These are phyloP conservation scores for Kalaharituber pfeilii DNA, from an alignment of 2,329 filamentous ascomycete species.

Conservation along the genomic window DNA sequence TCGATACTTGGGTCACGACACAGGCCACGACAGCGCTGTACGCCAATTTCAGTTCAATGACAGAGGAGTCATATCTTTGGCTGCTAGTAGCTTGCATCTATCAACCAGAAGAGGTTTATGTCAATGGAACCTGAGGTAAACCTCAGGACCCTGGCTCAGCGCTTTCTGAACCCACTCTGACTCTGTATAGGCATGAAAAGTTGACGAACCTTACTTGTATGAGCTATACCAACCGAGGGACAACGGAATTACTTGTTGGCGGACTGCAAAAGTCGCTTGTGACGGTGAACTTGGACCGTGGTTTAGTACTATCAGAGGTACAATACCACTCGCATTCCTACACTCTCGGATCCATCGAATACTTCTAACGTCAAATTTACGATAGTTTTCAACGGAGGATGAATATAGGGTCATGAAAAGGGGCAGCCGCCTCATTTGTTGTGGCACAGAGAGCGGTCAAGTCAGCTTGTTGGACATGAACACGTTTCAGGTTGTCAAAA, in stretches of 20 bases:
- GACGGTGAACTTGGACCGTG: constrained; percentile 53
- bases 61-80: constrained; percentile 72
- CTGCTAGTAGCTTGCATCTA: constrained; percentile 71
- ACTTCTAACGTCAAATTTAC: constrained; percentile 10
- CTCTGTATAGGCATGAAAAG: constrained; percentile 33
- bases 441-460: constrained; percentile 63
- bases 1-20: constrained; percentile 59
- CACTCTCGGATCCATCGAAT: constrained; percentile 23
- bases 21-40: constrained; percentile 47
- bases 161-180: neutral
- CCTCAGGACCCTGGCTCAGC: too few relatives aligned
- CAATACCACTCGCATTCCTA: neutral
- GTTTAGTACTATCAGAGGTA: constrained; percentile 52
- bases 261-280: constrained; percentile 79
- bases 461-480: constrained; percentile 74
- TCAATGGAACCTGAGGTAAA: constrained; percentile 72
- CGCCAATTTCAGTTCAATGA: constrained; percentile 84
- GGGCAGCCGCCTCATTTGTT: constrained; percentile 71
- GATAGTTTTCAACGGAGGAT: constrained; percentile 48
- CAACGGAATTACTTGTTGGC: constrained; percentile 67
- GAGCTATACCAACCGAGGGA: constrained; percentile 80
- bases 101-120: constrained; percentile 64
- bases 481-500: constrained; percentile 61
- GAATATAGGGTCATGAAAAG: constrained; percentile 87
- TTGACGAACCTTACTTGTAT: constrained; percentile 76